Percentiles rank a stretch among this genome's conserved stretches.
These are phyloP conservation scores for Cladorrhinum sp. DNA, from an alignment of 2,329 filamentous ascomycete genomes.

Conservation along the genomic window DNA sequence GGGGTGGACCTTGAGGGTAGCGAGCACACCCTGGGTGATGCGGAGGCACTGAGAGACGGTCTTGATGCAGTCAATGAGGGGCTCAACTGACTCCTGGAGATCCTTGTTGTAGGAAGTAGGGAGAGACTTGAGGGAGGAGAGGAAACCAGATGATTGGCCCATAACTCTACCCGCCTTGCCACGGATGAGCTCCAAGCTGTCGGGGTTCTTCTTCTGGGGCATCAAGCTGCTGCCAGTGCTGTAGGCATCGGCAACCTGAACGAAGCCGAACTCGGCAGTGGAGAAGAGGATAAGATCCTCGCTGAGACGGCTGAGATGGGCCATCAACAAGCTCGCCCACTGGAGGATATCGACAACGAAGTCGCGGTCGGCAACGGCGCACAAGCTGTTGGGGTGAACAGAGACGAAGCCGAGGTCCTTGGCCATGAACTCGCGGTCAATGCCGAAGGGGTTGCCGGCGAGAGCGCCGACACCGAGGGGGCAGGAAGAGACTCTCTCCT, in stretches of 20 bases:
- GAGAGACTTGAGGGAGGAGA: slow-evolving; percentile 69
- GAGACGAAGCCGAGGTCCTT: slow-evolving; percentile 71
- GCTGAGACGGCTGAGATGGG: slow-evolving; percentile 73
- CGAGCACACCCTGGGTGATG: slow-evolving; percentile 78
- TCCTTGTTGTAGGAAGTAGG: slow-evolving; percentile 89
- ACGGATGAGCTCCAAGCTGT: slow-evolving; percentile 68
- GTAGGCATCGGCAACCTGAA: slow-evolving; percentile 75
- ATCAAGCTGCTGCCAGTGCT: slow-evolving; percentile 72
- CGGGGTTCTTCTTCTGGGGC: slow-evolving; percentile 82
- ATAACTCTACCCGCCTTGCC: slow-evolving; percentile 75
- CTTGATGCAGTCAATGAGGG: slow-evolving; percentile 81
- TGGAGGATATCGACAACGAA: slow-evolving; percentile 80
- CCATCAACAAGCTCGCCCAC: slow-evolving; percentile 74
- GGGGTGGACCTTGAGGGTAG: slow-evolving; percentile 66
- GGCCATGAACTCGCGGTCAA: slow-evolving; percentile 76
- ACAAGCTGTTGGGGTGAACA: slow-evolving; percentile 44
- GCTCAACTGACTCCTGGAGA: slow-evolving; percentile 82
- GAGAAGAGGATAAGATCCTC: slow-evolving; percentile 86
- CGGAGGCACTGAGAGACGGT: slow-evolving; percentile 76
- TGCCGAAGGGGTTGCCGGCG: slow-evolving; percentile 77
- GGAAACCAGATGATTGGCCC: slow-evolving; percentile 62
- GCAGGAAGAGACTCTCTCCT: slow-evolving; percentile 67
- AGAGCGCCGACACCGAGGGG: slow-evolving; percentile 75
- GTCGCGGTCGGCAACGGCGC: slow-evolving; percentile 72
- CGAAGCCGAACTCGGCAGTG: slow-evolving; percentile 71